A percentile compares a stretch with the other conserved stretches of the same genome.
phyloP scores from a whole-genome alignment of 495 filamentous ascomycete genomes.

The Physcia stellaris region DNA sequence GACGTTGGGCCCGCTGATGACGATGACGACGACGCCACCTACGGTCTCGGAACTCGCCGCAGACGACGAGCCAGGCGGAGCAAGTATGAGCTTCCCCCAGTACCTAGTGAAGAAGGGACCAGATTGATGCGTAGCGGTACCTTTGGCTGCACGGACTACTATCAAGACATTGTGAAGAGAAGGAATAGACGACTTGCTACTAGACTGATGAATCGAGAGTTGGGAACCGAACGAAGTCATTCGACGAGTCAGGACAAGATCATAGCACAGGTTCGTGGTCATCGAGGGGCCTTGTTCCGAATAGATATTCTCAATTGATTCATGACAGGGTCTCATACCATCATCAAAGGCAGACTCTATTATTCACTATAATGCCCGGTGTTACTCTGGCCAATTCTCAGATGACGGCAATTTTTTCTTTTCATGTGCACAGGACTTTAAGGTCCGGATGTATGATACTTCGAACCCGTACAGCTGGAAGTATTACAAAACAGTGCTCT shows the following conservation, averaged over 20 bases:
- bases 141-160: conserved; percentile 53
- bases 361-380: conserved; percentile 70
- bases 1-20: conserved; percentile 25
- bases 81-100: conserved; percentile 48
- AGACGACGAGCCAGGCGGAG: conserved; percentile 19
- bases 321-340: conserved; percentile 42
- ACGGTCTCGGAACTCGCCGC: conserved; percentile 13
- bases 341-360: conserved; percentile 69
- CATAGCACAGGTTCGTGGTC: conserved; percentile 46
- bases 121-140: conserved; percentile 66
- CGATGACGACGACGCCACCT: conserved; percentile 21
- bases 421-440: conserved; percentile 84
- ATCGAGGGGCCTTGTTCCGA: conserved; percentile 1
- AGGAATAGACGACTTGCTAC: conserved; percentile 48
- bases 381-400: conserved; percentile 93
- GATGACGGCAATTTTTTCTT: conserved; percentile 98
- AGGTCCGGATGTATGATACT: conserved; percentile 93
- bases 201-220: conserved; percentile 64
- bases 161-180: conserved; percentile 33
- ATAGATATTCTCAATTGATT: conserved; percentile 23
- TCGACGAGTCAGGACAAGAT: conserved; percentile 43
- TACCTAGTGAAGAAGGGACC: conserved; percentile 62
- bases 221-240: conserved; percentile 46
- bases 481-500: conserved; percentile 84
- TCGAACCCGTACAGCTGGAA: conserved; percentile 92